phyloP scores from a whole-genome alignment of 78 protist genomes.

The Polysphondylium violaceum region DNA sequence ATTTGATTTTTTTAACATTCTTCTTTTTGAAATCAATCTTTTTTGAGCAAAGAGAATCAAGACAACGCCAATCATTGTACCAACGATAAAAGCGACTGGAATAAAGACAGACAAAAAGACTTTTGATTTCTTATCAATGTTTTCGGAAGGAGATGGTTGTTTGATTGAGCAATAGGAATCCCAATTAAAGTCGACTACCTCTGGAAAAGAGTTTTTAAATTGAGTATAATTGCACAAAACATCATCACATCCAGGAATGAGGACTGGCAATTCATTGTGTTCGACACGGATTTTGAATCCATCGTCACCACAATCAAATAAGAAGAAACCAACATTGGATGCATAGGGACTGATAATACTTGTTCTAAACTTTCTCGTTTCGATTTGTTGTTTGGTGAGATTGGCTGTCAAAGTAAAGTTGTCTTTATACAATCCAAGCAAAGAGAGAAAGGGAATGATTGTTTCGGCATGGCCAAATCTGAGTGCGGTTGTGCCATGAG shows the following conservation, averaged over 20 bases:
- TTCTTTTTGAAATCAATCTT: not conserved
- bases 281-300: conserved; percentile 36
- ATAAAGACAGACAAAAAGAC: not conserved
- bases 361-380: conserved; percentile 31
- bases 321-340: conserved; percentile 30
- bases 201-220: conserved; percentile 5
- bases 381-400: conserved; percentile 30
- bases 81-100: not conserved
- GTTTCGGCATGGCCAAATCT: conserved; percentile 79
- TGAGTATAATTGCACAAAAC: conserved; percentile 39
- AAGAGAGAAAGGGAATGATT: conserved; percentile 34
- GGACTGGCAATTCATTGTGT: conserved; percentile 48
- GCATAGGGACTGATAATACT: conserved; percentile 61
- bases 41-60: not conserved
- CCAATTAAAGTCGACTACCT: conserved; percentile 19
- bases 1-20: not conserved
- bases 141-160: not conserved
- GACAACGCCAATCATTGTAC: not conserved
- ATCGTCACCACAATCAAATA: conserved; percentile 49
- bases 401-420: conserved; percentile 2
- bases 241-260: conserved; percentile 68
- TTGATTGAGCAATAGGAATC: conserved; percentile 20
- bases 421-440: conserved; percentile 56
- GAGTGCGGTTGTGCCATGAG: not conserved
- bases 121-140: not conserved